Conservation (phyloP, 768 basidiomycete species). For the Pleurotus eryngii region DNA sequence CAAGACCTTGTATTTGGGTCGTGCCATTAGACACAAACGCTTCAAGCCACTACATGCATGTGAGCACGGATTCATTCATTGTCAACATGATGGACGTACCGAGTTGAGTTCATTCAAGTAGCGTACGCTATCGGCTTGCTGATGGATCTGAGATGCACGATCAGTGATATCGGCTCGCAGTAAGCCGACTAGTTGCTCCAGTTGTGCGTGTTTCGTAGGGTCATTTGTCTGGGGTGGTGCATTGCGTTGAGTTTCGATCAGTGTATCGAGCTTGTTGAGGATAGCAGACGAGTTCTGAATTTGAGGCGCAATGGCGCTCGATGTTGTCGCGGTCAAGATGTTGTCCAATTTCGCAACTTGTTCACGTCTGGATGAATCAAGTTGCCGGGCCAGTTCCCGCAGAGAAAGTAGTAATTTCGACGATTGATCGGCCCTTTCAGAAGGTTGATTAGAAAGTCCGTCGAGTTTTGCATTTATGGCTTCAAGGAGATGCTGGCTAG, state of each 20-base stretch:
- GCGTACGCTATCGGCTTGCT: conserved; percentile 71
- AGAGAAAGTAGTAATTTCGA: not conserved
- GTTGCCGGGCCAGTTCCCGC: not conserved
- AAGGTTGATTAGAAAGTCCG: no score
- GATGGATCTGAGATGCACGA: conserved; percentile 48
- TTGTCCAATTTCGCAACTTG: not conserved
- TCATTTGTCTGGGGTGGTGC: not conserved
- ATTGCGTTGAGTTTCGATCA: conserved; percentile 21
- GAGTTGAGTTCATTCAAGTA: conserved; percentile 77
- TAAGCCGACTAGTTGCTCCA: conserved; percentile 44
- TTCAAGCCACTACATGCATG: conserved; percentile 66
- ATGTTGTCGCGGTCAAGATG: not conserved
- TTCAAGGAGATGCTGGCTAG: no score
- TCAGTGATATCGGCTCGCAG: conserved; percentile 46
- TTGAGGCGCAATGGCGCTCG: no score
- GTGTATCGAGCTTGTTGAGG: conserved; percentile 26
- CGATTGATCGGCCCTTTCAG: no score
- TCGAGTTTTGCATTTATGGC: no score
- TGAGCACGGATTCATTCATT: not conserved
- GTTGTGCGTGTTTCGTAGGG: conserved; percentile 17
- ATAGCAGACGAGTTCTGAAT: conserved; percentile 29
- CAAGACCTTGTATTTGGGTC: conserved; percentile 63
- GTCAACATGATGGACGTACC: conserved; percentile 31
- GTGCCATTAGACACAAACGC: conserved; percentile 77
- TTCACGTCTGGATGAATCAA: not conserved